phyloP scores from a whole-genome alignment of 495 filamentous ascomycete species.

The Chaetomium cochliodes region DNA sequence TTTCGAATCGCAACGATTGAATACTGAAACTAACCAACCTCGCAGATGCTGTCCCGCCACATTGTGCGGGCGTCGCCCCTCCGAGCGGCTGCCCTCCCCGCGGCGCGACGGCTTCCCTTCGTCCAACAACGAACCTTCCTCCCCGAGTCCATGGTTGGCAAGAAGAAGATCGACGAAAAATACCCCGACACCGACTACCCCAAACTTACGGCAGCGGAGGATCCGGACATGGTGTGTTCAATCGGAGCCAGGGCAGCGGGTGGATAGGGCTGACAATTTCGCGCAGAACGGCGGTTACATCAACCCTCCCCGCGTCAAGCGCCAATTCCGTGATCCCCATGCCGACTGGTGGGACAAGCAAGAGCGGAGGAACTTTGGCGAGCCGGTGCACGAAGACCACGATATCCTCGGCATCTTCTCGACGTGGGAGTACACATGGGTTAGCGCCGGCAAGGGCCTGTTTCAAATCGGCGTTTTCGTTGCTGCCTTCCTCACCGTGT shows the following conservation, averaged over 20 bases:
- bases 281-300: constrained; percentile 86
- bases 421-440: constrained; percentile 85
- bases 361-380: constrained; percentile 91
- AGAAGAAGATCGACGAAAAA: constrained; percentile 48
- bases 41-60: constrained; percentile 66
- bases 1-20: neutral
- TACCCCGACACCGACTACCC: constrained; percentile 49
- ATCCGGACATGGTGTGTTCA: constrained; percentile 67
- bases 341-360: constrained; percentile 98
- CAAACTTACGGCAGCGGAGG: constrained; percentile 63
- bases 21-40: neutral
- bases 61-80: constrained; percentile 54
- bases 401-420: constrained; percentile 92
- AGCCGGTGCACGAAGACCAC: constrained; percentile 95
- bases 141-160: constrained; percentile 44
- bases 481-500: constrained; percentile 64
- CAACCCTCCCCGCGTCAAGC: constrained; percentile 80
- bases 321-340: constrained; percentile 86
- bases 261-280: constrained; percentile 27
- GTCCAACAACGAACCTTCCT: constrained; percentile 52
- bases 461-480: constrained; percentile 75
- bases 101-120: constrained; percentile 45
- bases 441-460: constrained; percentile 66
- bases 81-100: constrained; percentile 49
- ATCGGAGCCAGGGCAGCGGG: constrained; percentile 14